Evolutionary conservation across 495 filamentous ascomycete species (phyloP).

Genomic region (Clavariopsis aquatica): DNA sequence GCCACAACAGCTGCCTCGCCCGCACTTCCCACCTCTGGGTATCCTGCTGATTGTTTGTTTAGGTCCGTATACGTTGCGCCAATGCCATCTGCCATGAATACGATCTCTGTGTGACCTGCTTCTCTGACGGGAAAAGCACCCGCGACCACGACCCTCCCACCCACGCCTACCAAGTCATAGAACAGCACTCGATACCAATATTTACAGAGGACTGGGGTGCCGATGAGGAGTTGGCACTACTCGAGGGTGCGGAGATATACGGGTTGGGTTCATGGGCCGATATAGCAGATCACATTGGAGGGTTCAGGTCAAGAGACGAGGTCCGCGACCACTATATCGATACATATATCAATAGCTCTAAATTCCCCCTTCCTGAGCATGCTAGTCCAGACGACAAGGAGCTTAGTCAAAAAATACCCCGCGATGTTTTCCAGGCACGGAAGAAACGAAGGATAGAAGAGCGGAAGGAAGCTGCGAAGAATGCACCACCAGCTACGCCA

Average conservation of each 20-base stretch:
- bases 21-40: not conserved
- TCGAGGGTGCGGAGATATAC: conserved; percentile 98
- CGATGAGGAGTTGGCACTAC: conserved; percentile 87
- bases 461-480: conserved; percentile 82
- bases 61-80: conserved; percentile 95
- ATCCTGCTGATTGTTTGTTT: conserved; percentile 14
- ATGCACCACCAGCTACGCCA: conserved; percentile 77
- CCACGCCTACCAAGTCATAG: conserved; percentile 90
- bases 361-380: conserved; percentile 82
- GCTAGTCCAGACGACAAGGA: conserved; percentile 77
- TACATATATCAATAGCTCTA: conserved; percentile 77
- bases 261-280: conserved; percentile 97
- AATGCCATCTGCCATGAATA: conserved; percentile 83
- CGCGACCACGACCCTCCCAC: conserved; percentile 80
- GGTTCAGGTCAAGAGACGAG: conserved; percentile 90
- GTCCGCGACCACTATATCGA: conserved; percentile 89
- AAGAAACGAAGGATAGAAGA: conserved; percentile 96
- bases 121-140: conserved; percentile 73
- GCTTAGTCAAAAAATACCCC: conserved; percentile 73
- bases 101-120: conserved; percentile 95
- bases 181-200: conserved; percentile 96
- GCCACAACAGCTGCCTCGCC: not conserved
- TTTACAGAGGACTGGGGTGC: conserved; percentile 95
- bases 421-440: conserved; percentile 87
- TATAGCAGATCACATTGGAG: conserved; percentile 96